Conservation (phyloP, 345 rosid genomes). For the Populus davidiana region DNA sequence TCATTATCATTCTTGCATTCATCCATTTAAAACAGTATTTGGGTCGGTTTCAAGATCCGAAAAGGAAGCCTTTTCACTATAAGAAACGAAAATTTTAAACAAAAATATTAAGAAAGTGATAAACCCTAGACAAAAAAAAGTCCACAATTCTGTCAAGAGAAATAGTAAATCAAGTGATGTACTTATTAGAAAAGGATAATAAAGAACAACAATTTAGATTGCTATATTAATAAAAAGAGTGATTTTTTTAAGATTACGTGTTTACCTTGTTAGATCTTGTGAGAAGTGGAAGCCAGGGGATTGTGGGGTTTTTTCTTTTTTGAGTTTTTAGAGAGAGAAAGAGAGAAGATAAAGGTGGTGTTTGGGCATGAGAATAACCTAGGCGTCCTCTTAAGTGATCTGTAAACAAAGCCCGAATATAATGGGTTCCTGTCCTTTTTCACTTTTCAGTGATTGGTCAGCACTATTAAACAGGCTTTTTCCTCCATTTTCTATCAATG, state of each 20-base stretch:
- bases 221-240: not conserved
- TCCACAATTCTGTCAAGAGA: not conserved
- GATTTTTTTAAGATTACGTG: constrained; percentile 2
- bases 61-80: not conserved
- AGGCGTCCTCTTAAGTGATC: constrained; percentile 8
- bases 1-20: constrained; percentile 15
- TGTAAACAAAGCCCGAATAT: constrained; percentile 9
- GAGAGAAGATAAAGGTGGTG: not conserved
- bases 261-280: constrained; percentile 41
- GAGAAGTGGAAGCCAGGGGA: constrained; percentile 7
- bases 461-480: not conserved
- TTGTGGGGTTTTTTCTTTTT: constrained; percentile 6
- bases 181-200: not conserved
- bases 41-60: constrained; percentile 21
- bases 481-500: not conserved
- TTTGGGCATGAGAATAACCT: constrained; percentile 3
- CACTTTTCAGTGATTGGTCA: constrained; percentile 25
- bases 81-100: not conserved
- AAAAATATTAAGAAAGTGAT: not conserved
- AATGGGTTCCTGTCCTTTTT: constrained; percentile 22
- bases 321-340: constrained; percentile 25
- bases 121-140: constrained; percentile 23
- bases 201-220: constrained; percentile 5
- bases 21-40: constrained; percentile 30
- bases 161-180: not conserved